Evolutionary conservation across 495 filamentous ascomycete species (phyloP).

Genomic region (Corynascus novoguineensis): DNA sequence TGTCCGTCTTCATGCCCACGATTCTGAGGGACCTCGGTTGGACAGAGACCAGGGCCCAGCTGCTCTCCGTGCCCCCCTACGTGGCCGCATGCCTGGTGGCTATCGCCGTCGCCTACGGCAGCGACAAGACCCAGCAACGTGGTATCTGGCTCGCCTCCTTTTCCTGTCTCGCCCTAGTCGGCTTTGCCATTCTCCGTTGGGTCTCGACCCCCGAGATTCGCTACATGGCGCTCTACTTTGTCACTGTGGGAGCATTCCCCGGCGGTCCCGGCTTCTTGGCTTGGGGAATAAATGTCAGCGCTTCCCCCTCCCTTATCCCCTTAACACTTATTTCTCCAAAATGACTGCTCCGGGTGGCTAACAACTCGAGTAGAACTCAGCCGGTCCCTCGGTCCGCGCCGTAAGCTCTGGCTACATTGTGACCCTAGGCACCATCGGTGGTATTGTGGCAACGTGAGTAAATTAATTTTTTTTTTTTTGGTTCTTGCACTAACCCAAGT

Average conservation of each 20-base stretch:
- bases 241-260: conserved; percentile 47
- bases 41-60: conserved; percentile 39
- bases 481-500: background rate
- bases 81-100: conserved; percentile 50
- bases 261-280: conserved; percentile 51
- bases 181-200: conserved; percentile 36
- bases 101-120: conserved; percentile 51
- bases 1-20: conserved; percentile 49
- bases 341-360: background rate
- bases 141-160: conserved; percentile 53
- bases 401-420: conserved; percentile 51
- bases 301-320: background rate
- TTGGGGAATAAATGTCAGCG: conserved; percentile 47
- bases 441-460: conserved; percentile 49
- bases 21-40: conserved; percentile 46
- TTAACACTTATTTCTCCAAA: too few relatives aligned
- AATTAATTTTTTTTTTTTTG: background rate
- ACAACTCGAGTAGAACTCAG: conserved; percentile 34
- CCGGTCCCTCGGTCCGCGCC: conserved; percentile 52
- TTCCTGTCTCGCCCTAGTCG: conserved; percentile 40
- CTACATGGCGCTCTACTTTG: conserved; percentile 45
- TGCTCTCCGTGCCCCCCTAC: conserved; percentile 51
- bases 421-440: conserved; percentile 50
- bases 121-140: conserved; percentile 54
- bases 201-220: conserved; percentile 22